Evolutionary conservation across 257 asterid species (phyloP).

Genomic region (Nicotiana attenuata): DNA sequence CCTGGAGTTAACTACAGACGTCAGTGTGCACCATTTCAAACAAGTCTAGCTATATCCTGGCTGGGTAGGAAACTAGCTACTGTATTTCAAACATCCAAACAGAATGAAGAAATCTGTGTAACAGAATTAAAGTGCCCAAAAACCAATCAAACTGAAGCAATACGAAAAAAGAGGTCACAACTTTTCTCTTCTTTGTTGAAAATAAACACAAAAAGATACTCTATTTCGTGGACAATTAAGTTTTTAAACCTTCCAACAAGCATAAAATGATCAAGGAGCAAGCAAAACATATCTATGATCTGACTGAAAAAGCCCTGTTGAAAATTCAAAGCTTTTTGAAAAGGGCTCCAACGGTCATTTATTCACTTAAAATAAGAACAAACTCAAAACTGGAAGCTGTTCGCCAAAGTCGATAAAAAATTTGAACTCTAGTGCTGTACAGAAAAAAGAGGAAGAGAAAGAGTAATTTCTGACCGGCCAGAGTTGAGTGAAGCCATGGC

Average conservation of each 20-base stretch:
- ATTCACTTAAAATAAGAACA: neutral
- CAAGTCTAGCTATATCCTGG: neutral
- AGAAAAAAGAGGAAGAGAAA: neutral
- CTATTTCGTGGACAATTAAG: neutral
- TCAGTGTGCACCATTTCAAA: neutral
- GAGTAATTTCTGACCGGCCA: constrained; percentile 41
- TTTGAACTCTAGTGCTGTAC: neutral
- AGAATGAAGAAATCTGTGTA: neutral
- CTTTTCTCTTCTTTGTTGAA: neutral
- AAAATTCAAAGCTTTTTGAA: neutral
- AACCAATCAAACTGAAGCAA: neutral
- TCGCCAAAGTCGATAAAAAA: neutral
- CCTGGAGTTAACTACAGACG: neutral
- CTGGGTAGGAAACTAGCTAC: neutral
- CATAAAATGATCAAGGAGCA: neutral
- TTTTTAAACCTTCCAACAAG: neutral
- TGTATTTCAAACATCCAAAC: neutral
- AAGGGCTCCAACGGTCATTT: neutral
- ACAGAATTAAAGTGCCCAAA: neutral
- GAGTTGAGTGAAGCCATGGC: constrained; percentile 84
- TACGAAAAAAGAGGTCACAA: neutral
- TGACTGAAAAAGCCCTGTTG: neutral
- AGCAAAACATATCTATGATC: neutral
- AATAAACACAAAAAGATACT: rapidly evolving
- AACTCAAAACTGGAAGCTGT: neutral